These are phyloP conservation scores for Hippophae gyantsensis DNA, from an alignment of 306 rosid species.

Conservation along the genomic window DNA sequence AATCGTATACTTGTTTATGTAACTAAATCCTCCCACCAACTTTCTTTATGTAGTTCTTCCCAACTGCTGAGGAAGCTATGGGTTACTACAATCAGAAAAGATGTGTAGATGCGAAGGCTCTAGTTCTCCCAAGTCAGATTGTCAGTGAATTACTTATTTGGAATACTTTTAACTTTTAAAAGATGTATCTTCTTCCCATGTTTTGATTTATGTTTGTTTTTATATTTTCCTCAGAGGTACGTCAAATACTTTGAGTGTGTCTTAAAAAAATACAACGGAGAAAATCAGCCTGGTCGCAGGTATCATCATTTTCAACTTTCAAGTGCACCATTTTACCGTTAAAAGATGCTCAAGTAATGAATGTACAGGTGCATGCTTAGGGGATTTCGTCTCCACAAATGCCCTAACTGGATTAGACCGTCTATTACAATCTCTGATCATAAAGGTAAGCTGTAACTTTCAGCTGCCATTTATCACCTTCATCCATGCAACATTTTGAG, in stretches of 20 bases:
- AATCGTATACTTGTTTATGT: background rate
- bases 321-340: slow-evolving; percentile 5
- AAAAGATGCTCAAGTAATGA: slow-evolving; percentile 20
- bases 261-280: slow-evolving; percentile 55
- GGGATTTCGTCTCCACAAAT: slow-evolving; percentile 84
- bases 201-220: slow-evolving; percentile 24
- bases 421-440: slow-evolving; percentile 78
- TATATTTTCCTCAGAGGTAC: slow-evolving; percentile 52
- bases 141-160: slow-evolving; percentile 40
- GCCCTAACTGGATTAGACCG: slow-evolving; percentile 89
- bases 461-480: background rate
- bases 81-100: slow-evolving; percentile 76
- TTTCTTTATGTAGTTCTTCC: slow-evolving; percentile 60
- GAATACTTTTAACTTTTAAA: slow-evolving; percentile 6
- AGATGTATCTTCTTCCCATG: slow-evolving; percentile 12
- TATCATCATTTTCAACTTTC: slow-evolving; percentile 17
- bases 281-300: slow-evolving; percentile 74
- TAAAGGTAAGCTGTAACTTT: slow-evolving; percentile 36
- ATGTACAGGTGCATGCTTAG: slow-evolving; percentile 76
- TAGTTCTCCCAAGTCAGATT: slow-evolving; percentile 89
- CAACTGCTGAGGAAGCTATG: slow-evolving; percentile 73
- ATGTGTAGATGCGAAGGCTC: slow-evolving; percentile 87
- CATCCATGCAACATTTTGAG: background rate
- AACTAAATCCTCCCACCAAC: slow-evolving; percentile 8
- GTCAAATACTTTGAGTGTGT: slow-evolving; percentile 72